Percentiles rank a stretch among this genome's conserved stretches.
Conservation (phyloP, 768 basidiomycete species). For the Suillus cothurnatus region DNA sequence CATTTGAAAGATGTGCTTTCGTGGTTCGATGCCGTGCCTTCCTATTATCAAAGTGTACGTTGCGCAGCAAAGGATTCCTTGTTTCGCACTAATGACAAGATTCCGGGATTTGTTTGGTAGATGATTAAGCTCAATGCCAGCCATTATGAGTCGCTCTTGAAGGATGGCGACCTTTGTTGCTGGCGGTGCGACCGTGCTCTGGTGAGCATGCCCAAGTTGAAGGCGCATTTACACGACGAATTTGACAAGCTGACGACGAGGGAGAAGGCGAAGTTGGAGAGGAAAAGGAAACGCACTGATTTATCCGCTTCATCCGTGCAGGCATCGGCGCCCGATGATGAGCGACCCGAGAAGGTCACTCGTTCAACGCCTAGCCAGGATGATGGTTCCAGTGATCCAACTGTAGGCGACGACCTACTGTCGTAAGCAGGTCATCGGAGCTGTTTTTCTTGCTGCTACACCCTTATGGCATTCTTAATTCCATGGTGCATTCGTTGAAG, state of each 20-base stretch:
- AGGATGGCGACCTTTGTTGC: constrained; percentile 63
- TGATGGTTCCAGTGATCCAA: not conserved
- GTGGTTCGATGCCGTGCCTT: constrained; percentile 74
- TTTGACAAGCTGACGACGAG: constrained; percentile 55
- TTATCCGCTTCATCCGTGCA: not conserved
- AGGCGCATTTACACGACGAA: constrained; percentile 74
- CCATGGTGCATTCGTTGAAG: not conserved
- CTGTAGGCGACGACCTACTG: not conserved
- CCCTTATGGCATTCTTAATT: not conserved
- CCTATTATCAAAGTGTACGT: constrained; percentile 55
- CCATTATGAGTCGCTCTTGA: constrained; percentile 66
- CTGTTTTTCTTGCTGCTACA: not conserved
- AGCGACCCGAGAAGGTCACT: not conserved
- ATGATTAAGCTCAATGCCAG: constrained; percentile 52
- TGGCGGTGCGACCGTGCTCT: constrained; percentile 64
- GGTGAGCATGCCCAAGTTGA: constrained; percentile 75
- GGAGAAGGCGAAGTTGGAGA: constrained; percentile 43
- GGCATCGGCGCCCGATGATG: not conserved
- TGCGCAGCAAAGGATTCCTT: not conserved
- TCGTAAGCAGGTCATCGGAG: not conserved
- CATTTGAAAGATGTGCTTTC: constrained; percentile 74
- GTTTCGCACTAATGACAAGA: constrained; percentile 7
- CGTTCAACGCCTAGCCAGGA: not conserved
- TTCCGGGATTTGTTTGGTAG: constrained; percentile 36
- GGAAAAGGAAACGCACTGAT: constrained; percentile 42